Conservation (phyloP, 768 basidiomycete species). For the Tubosaeta sp. region DNA sequence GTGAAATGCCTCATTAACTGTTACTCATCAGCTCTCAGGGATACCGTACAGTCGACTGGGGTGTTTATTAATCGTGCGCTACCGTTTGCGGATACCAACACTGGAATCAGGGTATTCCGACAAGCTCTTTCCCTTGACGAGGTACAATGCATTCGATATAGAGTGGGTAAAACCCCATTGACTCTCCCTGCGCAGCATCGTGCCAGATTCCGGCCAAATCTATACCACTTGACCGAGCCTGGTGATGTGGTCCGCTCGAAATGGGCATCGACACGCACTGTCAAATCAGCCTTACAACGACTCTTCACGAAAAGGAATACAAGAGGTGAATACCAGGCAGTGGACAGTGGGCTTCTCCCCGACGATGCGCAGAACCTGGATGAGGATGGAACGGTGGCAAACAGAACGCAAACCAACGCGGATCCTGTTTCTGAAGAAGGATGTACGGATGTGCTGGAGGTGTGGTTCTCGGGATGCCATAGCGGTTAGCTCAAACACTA, state of each 20-base stretch:
- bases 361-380: background rate
- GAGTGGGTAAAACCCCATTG: background rate
- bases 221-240: constrained; percentile 47
- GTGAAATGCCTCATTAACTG: background rate
- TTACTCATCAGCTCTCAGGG: constrained; percentile 40
- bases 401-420: background rate
- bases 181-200: constrained; percentile 45
- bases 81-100: constrained; percentile 65
- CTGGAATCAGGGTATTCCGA: constrained; percentile 63
- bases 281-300: background rate
- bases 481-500: constrained; percentile 41
- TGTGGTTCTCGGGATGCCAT: constrained; percentile 79
- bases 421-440: background rate
- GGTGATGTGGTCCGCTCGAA: constrained; percentile 5
- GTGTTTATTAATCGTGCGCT: constrained; percentile 53
- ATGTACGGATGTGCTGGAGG: constrained; percentile 59
- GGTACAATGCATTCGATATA: constrained; percentile 32
- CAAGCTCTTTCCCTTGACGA: constrained; percentile 80
- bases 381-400: background rate
- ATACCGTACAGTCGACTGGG: constrained; percentile 77
- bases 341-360: background rate
- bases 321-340: background rate
- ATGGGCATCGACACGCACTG: background rate
- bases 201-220: constrained; percentile 59
- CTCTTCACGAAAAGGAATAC: background rate